Conservation (phyloP, 306 rosid genomes). For the cucumber (Cucumis sativus) region Cucumber_9930_V3 NC_026655.2:2618001-2618500, state of each 20-base stretch:
- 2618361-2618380: too few species aligned
- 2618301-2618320: too few species aligned
- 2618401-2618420: too few species aligned
- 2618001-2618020: slow-evolving; percentile 55
- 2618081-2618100: slow-evolving; percentile 35
- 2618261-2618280: neutral
- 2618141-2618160: slow-evolving; percentile 58
- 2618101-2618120: slow-evolving; percentile 34
- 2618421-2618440: too few species aligned
- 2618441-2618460: too few species aligned
- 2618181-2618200: slow-evolving; percentile 79
- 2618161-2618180: slow-evolving; percentile 45
- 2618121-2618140: slow-evolving; percentile 25
- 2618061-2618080: slow-evolving; percentile 43
- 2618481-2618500: too few species aligned
- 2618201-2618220: slow-evolving; percentile 65
- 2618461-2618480: too few species aligned
- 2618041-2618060: slow-evolving; percentile 31
- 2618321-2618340: too few species aligned
- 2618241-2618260: neutral
- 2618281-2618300: neutral
- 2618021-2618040: slow-evolving; percentile 37
- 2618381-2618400: too few species aligned
- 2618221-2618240: slow-evolving; percentile 54
- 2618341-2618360: too few species aligned